These are phyloP conservation scores for Penicillium antarcticum DNA, from an alignment of 495 filamentous ascomycete species.

Conservation along the genomic window DNA sequence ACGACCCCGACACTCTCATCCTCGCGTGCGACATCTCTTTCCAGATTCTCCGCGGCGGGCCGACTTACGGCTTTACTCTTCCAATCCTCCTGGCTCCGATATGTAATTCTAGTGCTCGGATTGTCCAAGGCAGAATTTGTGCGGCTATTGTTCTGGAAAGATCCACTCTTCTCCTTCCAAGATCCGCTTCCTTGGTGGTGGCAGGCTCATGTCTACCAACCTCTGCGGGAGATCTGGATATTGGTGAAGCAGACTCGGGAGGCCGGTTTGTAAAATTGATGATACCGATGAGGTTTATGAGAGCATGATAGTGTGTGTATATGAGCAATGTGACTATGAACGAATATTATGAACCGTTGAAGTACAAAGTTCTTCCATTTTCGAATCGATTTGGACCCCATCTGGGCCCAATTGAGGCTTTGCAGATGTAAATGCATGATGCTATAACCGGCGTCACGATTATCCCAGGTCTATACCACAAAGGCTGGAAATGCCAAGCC, in stretches of 20 bases:
- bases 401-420: background rate
- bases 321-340: conserved; percentile 8
- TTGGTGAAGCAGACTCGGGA: conserved; percentile 22
- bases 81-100: conserved; percentile 8
- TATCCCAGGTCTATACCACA: too few species aligned
- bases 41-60: background rate
- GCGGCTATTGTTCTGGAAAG: conserved; percentile 31
- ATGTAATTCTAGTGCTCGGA: conserved; percentile 3
- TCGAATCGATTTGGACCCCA: too few species aligned
- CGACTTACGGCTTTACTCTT: conserved; percentile 1
- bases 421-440: background rate
- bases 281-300: background rate
- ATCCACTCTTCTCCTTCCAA: conserved; percentile 27
- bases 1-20: conserved; percentile 14
- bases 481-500: background rate
- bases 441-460: too few species aligned
- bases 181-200: conserved; percentile 50
- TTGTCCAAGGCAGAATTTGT: conserved; percentile 6
- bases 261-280: conserved; percentile 5
- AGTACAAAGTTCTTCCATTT: too few species aligned
- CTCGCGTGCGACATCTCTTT: background rate
- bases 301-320: background rate
- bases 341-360: background rate
- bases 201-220: conserved; percentile 39
- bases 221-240: conserved; percentile 29